These are phyloP conservation scores for Leccinum ochraceum DNA, from an alignment of 768 basidiomycete genomes.

Conservation along the genomic window DNA sequence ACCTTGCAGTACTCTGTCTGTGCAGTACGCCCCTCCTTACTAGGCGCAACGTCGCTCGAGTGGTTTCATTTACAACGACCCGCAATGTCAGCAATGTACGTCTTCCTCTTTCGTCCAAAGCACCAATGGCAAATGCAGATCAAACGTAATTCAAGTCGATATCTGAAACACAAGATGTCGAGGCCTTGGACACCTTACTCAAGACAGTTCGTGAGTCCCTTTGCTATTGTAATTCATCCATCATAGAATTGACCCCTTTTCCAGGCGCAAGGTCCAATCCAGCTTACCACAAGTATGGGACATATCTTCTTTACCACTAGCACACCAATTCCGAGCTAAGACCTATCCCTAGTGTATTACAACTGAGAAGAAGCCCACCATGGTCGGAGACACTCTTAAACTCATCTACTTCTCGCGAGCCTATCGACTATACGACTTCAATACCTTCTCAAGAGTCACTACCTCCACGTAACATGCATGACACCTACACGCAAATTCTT, in stretches of 20 bases:
- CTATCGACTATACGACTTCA: conserved; percentile 15
- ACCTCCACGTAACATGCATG: conserved; percentile 59
- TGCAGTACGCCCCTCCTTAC: too few species aligned
- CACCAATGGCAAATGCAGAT: background rate
- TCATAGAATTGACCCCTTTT: background rate
- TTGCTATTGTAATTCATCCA: background rate
- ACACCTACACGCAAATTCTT: conserved; percentile 67
- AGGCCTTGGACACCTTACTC: conserved; percentile 56
- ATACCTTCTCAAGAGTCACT: conserved; percentile 28
- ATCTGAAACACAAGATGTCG: conserved; percentile 61
- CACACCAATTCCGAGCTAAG: conserved; percentile 7
- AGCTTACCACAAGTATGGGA: conserved; percentile 48
- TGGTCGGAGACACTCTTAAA: conserved; percentile 63
- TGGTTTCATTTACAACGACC: background rate
- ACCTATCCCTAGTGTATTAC: conserved; percentile 47
- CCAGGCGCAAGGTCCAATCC: conserved; percentile 55
- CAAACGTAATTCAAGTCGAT: conserved; percentile 24
- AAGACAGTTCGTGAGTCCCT: conserved; percentile 54
- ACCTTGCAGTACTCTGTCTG: background rate
- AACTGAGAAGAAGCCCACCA: conserved; percentile 48
- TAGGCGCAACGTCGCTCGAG: background rate
- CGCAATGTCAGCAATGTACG: background rate
- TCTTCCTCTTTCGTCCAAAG: background rate
- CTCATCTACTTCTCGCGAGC: conserved; percentile 27
- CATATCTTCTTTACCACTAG: background rate